phyloP scores from a whole-genome alignment of 106 monocot genomes.

The Narthecium ossifragum region DNA sequence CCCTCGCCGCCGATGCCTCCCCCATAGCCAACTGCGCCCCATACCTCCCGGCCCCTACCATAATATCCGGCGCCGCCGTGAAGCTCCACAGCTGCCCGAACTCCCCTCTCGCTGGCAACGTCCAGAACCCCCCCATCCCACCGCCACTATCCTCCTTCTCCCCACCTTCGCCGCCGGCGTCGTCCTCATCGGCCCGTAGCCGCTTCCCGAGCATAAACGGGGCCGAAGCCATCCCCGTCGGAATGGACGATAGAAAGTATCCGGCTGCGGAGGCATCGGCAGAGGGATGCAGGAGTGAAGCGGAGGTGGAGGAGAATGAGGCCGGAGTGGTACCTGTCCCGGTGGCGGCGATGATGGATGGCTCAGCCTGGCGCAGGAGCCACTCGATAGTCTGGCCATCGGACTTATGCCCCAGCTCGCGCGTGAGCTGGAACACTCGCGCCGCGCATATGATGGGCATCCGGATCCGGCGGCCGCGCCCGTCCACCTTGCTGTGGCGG shows the following conservation, averaged over 20 bases:
- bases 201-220: constrained; percentile 49
- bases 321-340: constrained; percentile 20
- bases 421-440: constrained; percentile 31
- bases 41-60: constrained; percentile 17
- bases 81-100: constrained; percentile 91
- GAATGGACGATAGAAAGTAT: neutral
- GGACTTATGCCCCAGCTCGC: constrained; percentile 29
- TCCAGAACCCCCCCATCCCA: constrained; percentile 52
- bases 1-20: constrained; percentile 67
- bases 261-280: neutral
- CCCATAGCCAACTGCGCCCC: constrained; percentile 24
- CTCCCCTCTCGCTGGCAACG: constrained; percentile 68
- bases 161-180: constrained; percentile 2
- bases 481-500: constrained; percentile 29
- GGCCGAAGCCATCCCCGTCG: constrained; percentile 6
- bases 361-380: constrained; percentile 32
- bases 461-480: constrained; percentile 28
- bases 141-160: neutral
- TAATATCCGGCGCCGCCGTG: constrained; percentile 57
- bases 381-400: constrained; percentile 35
- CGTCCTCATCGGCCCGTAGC: constrained; percentile 34
- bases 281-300: neutral
- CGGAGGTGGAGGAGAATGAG: constrained; percentile 9
- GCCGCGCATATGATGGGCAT: constrained; percentile 37
- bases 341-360: constrained; percentile 30